Conservation (phyloP, 2,329 filamentous ascomycete species). For the Ilyonectria mors-panacis region DNA sequence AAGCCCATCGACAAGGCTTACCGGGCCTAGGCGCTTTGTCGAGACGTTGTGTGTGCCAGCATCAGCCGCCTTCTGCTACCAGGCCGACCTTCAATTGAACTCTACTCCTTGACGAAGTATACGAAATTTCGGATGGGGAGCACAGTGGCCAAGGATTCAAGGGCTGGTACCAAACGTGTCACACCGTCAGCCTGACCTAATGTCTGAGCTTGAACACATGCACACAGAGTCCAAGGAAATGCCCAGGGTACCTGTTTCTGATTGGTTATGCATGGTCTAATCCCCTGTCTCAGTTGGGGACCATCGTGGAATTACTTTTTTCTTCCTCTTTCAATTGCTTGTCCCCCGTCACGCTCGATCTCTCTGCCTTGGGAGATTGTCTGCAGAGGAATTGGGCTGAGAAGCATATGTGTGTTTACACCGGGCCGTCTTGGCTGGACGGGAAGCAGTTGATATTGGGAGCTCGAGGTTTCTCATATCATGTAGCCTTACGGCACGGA, state of each 20-base stretch:
- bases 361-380: slow-evolving; percentile 1
- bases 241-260: slow-evolving; percentile 32
- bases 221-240: slow-evolving; percentile 35
- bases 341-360: slow-evolving; percentile 3
- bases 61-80: slow-evolving; percentile 16
- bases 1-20: slow-evolving; percentile 35
- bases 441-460: neutral
- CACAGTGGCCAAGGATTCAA: slow-evolving; percentile 2
- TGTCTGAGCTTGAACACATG: slow-evolving; percentile 28
- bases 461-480: slow-evolving; percentile 1
- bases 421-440: neutral
- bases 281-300: slow-evolving; percentile 35
- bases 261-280: slow-evolving; percentile 36
- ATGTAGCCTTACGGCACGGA: slow-evolving; percentile 28
- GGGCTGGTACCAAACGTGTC: slow-evolving; percentile 32
- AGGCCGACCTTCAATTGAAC: slow-evolving; percentile 6
- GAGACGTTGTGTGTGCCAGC: slow-evolving; percentile 23
- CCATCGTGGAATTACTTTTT: slow-evolving; percentile 38
- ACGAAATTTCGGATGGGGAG: slow-evolving; percentile 1
- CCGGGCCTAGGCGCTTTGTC: slow-evolving; percentile 24
- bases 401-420: neutral
- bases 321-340: neutral
- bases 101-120: slow-evolving; percentile 2
- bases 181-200: slow-evolving; percentile 29
- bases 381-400: slow-evolving; percentile 23